Evolutionary conservation across 169 alveolate genomes (phyloP).

Genomic region (Eimeria sp.): DNA sequence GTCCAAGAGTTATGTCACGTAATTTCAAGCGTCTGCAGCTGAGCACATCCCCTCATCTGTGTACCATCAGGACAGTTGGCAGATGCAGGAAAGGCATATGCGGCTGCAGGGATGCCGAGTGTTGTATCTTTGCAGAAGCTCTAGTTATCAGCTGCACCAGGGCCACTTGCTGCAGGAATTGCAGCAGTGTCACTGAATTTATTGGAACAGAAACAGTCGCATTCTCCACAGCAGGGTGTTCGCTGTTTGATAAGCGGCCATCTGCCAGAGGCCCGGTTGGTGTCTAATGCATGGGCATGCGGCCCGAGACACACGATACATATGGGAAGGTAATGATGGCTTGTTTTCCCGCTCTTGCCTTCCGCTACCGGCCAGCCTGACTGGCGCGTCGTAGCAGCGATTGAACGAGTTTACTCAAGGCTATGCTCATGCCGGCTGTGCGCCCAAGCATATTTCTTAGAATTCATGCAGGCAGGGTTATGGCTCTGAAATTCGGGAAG

Average conservation of each 20-base stretch:
- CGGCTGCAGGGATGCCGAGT: slow-evolving; percentile 8
- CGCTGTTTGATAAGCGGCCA: slow-evolving; percentile 43
- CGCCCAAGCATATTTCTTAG: background rate
- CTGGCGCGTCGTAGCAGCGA: background rate
- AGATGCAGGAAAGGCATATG: slow-evolving; percentile 24
- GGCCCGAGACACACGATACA: background rate
- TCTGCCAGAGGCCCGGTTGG: background rate
- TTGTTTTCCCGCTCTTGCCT: background rate
- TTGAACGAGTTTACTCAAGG: background rate
- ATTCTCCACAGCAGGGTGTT: slow-evolving; percentile 51
- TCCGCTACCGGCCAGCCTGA: slow-evolving; percentile 8
- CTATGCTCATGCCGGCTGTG: background rate
- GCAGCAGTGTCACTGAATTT: background rate
- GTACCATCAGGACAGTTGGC: background rate
- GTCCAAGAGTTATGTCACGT: background rate
- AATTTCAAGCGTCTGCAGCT: background rate
- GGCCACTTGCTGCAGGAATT: background rate
- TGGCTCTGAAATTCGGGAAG: background rate
- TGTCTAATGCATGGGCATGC: slow-evolving; percentile 8
- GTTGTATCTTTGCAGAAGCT: slow-evolving; percentile 13
- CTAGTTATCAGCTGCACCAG: slow-evolving; percentile 18
- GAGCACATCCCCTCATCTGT: background rate
- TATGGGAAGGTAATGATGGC: background rate
- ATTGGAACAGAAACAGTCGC: slow-evolving; percentile 1
- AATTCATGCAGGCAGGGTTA: background rate